Percentiles rank a stretch among this genome's conserved stretches.
These are phyloP conservation scores for Aspergillus saccharolyticus DNA, from an alignment of 495 filamentous ascomycete species.

Conservation along the genomic window DNA sequence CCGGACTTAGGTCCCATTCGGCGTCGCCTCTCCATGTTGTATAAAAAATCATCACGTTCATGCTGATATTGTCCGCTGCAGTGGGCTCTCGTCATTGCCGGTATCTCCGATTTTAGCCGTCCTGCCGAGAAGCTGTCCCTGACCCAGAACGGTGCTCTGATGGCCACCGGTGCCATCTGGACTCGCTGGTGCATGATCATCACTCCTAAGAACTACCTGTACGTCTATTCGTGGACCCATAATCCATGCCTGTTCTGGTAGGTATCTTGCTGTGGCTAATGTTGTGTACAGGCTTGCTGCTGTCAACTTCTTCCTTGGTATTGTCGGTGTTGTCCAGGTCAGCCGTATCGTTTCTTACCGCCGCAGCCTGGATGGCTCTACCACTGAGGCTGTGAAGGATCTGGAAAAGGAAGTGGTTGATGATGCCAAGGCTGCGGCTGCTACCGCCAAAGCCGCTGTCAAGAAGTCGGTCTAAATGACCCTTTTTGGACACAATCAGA, in stretches of 20 bases:
- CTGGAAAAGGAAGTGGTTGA: constrained; percentile 45
- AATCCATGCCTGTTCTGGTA: too few relatives aligned
- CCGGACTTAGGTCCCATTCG: background rate
- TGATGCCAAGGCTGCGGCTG: constrained; percentile 29
- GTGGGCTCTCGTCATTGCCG: constrained; percentile 90
- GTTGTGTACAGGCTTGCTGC: constrained; percentile 63
- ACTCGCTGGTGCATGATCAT: constrained; percentile 98
- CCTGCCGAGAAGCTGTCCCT: constrained; percentile 90
- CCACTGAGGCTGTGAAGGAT: constrained; percentile 44
- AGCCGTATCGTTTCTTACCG: constrained; percentile 68
- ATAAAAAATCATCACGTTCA: background rate
- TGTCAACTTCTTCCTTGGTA: constrained; percentile 96
- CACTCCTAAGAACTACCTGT: constrained; percentile 86
- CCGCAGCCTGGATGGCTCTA: constrained; percentile 47
- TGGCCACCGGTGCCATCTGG: constrained; percentile 91
- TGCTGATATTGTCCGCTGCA: constrained; percentile 25
- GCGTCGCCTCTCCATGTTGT: background rate
- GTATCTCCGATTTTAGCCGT: constrained; percentile 84
- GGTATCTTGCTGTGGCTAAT: constrained; percentile 9
- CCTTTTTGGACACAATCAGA: constrained; percentile 3
- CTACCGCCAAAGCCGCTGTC: constrained; percentile 22
- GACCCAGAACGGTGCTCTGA: constrained; percentile 84
- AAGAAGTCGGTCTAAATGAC: constrained; percentile 25
- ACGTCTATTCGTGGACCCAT: constrained; percentile 21
- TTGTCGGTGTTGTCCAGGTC: constrained; percentile 79